These are phyloP conservation scores for Calonectria hawksworthii DNA, from an alignment of 2,329 filamentous ascomycete species.

Conservation along the genomic window DNA sequence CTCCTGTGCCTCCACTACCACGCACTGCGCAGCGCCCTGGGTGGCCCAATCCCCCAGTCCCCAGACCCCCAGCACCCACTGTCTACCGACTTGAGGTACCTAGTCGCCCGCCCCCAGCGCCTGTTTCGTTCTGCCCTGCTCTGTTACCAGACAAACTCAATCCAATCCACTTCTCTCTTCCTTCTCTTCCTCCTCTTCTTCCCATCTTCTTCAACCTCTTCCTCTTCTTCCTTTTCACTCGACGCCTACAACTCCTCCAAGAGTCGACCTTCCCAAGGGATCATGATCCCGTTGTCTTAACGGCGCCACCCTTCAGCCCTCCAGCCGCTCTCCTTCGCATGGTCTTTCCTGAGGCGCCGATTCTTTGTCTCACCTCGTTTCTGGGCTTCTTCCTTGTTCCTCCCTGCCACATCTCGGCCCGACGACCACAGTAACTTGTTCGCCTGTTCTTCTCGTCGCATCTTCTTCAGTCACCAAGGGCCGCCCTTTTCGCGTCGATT, in stretches of 20 bases:
- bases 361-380: conserved; percentile 50
- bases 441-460: conserved; percentile 35
- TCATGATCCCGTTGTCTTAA: conserved; percentile 47
- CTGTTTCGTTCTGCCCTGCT: conserved; percentile 30
- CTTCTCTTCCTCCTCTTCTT: conserved; percentile 38
- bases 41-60: conserved; percentile 34
- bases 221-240: conserved; percentile 28
- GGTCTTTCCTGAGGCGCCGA: conserved; percentile 46
- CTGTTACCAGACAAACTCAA: conserved; percentile 42
- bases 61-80: conserved; percentile 29
- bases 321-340: conserved; percentile 44
- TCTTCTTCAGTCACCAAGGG: conserved; percentile 21
- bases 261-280: conserved; percentile 35
- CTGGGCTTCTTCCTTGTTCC: conserved; percentile 43
- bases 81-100: conserved; percentile 35
- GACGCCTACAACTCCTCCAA: conserved; percentile 37
- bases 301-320: conserved; percentile 42
- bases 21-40: conserved; percentile 22
- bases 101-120: conserved; percentile 41
- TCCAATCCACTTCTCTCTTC: conserved; percentile 44
- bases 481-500: conserved; percentile 17
- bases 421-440: conserved; percentile 42
- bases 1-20: conserved; percentile 29
- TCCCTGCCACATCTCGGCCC: conserved; percentile 44
- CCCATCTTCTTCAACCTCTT: conserved; percentile 34